phyloP scores from a whole-genome alignment of 768 basidiomycete species.

The Russula sp. region DNA sequence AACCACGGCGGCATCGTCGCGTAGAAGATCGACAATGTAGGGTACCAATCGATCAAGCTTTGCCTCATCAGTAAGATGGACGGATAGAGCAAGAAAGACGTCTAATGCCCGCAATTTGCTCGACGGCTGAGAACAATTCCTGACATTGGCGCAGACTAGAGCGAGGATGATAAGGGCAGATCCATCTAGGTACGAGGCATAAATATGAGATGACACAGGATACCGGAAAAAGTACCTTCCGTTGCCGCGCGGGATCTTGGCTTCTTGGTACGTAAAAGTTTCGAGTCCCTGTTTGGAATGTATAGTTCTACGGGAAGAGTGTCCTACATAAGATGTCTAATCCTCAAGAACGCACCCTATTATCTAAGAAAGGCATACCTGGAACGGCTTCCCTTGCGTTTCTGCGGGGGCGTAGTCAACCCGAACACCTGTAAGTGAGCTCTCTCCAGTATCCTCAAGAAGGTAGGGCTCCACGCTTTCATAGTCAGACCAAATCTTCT shows the following conservation, averaged over 20 bases:
- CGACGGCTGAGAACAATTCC: slow-evolving; percentile 79
- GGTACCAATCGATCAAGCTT: slow-evolving; percentile 92
- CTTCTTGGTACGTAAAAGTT: slow-evolving; percentile 29
- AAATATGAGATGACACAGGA: not conserved
- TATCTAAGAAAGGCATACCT: slow-evolving; percentile 35
- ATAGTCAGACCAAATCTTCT: slow-evolving; percentile 83
- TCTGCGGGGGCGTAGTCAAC: slow-evolving; percentile 46
- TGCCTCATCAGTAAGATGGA: slow-evolving; percentile 87
- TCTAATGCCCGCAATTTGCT: slow-evolving; percentile 84
- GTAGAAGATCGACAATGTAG: slow-evolving; percentile 80
- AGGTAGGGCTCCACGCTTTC: slow-evolving; percentile 73
- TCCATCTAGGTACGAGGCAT: slow-evolving; percentile 48
- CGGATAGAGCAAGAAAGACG: slow-evolving; percentile 72
- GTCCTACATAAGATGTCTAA: slow-evolving; percentile 37
- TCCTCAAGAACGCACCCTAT: not conserved
- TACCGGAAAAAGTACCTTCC: slow-evolving; percentile 44
- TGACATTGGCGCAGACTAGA: slow-evolving; percentile 78
- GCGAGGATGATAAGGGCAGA: slow-evolving; percentile 85
- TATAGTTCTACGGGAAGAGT: slow-evolving; percentile 70
- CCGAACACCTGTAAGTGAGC: slow-evolving; percentile 45
- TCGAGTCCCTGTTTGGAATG: slow-evolving; percentile 60
- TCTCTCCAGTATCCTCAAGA: slow-evolving; percentile 38
- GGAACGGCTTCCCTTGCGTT: slow-evolving; percentile 45
- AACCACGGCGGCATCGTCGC: slow-evolving; percentile 79
- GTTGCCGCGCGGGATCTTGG: slow-evolving; percentile 41